phyloP scores from a whole-genome alignment of 73 alveolate genomes.

The Stentor coeruleus region DNA sequence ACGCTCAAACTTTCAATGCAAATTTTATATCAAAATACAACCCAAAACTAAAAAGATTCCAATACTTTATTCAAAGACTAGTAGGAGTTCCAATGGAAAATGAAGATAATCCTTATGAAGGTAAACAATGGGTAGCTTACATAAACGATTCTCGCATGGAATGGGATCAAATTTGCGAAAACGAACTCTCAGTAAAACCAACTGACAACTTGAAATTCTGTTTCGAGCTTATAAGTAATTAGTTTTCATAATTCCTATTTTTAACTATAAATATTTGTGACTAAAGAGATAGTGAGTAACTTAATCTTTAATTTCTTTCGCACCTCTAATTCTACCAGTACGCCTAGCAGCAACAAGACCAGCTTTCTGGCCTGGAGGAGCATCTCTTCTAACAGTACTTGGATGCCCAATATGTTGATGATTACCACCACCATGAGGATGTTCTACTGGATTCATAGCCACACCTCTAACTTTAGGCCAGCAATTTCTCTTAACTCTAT shows the following conservation, averaged over 20 bases:
- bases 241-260: too few species aligned
- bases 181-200: constrained; percentile 34
- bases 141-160: constrained; percentile 41
- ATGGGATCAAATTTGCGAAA: constrained; percentile 47
- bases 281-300: too few species aligned
- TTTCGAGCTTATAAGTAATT: background rate
- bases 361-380: constrained; percentile 92
- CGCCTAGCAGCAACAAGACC: constrained; percentile 95
- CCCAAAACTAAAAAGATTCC: constrained; percentile 33
- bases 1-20: constrained; percentile 51
- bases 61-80: constrained; percentile 50
- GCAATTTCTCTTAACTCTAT: constrained; percentile 82
- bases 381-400: constrained; percentile 84
- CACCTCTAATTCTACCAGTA: constrained; percentile 89
- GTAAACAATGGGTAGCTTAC: constrained; percentile 52
- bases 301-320: too few species aligned
- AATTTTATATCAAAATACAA: constrained; percentile 43
- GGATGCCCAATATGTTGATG: constrained; percentile 97
- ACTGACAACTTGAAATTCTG: background rate
- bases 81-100: constrained; percentile 46
- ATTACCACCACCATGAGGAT: constrained; percentile 99
- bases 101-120: constrained; percentile 50
- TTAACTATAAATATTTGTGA: too few species aligned
- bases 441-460: constrained; percentile 98
- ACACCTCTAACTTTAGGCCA: constrained; percentile 97